Evolutionary conservation across 2,329 filamentous ascomycete species (phyloP).

Genomic region (Neofusicoccum parvum): DNA sequence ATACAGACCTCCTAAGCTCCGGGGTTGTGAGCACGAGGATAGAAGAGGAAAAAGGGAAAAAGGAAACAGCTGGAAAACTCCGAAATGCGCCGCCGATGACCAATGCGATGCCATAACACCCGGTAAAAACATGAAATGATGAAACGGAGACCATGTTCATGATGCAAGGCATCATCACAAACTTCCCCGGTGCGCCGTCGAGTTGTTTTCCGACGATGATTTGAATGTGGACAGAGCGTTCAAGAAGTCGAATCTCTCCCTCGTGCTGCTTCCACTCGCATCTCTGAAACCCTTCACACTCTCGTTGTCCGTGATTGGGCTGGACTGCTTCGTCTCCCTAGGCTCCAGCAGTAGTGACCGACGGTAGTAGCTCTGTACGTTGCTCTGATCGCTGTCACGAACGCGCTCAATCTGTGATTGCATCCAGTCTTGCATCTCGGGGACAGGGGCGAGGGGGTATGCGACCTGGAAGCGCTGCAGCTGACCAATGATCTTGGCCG

Average conservation of each 20-base stretch:
- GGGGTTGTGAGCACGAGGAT: neutral
- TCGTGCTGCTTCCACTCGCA: constrained; percentile 3
- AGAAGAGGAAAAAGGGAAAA: neutral
- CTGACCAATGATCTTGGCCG: constrained; percentile 92
- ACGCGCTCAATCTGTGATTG: constrained; percentile 78
- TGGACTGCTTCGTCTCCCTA: constrained; percentile 51
- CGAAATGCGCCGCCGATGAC: constrained; percentile 2
- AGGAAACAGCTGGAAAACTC: neutral
- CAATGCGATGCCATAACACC: constrained; percentile 6
- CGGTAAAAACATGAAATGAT: neutral
- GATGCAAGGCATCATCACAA: neutral
- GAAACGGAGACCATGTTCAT: neutral
- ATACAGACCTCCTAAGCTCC: neutral
- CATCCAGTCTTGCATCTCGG: constrained; percentile 93
- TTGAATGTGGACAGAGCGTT: constrained; percentile 18
- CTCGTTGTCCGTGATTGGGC: constrained; percentile 8
- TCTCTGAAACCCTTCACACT: constrained; percentile 4
- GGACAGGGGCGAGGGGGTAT: constrained; percentile 78
- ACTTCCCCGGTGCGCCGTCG: constrained; percentile 4
- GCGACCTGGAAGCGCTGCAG: constrained; percentile 95
- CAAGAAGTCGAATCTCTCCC: constrained; percentile 20
- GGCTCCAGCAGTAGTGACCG: constrained; percentile 85
- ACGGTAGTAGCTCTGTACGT: constrained; percentile 72
- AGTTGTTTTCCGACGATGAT: constrained; percentile 7
- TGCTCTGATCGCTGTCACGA: constrained; percentile 63